phyloP scores from a whole-genome alignment of 1,139 yeast genomes.

The Candida sp. region DNA sequence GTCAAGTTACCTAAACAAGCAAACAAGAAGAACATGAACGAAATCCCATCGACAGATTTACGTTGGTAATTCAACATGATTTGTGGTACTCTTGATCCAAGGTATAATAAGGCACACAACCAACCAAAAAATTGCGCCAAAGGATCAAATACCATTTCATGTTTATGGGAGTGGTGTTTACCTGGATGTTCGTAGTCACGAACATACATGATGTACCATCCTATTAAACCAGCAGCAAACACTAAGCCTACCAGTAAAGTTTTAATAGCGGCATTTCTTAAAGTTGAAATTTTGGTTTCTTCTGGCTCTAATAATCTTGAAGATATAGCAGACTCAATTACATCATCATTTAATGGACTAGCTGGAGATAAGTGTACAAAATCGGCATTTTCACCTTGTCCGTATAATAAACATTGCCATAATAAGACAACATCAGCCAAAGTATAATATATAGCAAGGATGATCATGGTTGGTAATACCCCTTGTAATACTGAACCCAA shows the following conservation, averaged over 20 bases:
- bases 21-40: constrained; percentile 86
- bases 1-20: constrained; percentile 93
- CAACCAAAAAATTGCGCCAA: constrained; percentile 90
- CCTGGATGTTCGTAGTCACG: constrained; percentile 24
- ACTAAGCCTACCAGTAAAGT: constrained; percentile 66
- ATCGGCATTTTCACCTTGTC: constrained; percentile 54
- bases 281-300: constrained; percentile 5
- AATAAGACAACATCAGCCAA: constrained; percentile 82
- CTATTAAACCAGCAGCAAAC: constrained; percentile 72
- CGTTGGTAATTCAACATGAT: constrained; percentile 76
- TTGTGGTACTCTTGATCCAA: constrained; percentile 91
- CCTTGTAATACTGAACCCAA: constrained; percentile 87
- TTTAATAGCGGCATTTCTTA: constrained; percentile 43
- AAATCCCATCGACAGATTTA: constrained; percentile 90
- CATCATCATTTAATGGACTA: constrained; percentile 74
- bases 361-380: constrained; percentile 87
- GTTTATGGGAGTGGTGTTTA: constrained; percentile 26
- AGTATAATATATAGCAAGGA: constrained; percentile 88
- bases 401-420: constrained; percentile 76
- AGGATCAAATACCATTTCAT: constrained; percentile 56
- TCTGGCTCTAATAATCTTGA: background rate
- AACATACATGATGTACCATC: constrained; percentile 73
- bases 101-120: constrained; percentile 80
- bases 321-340: constrained; percentile 53
- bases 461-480: constrained; percentile 88